Conservation (phyloP, 2,329 filamentous ascomycete species). For the Sporothrix phasma region DNA sequence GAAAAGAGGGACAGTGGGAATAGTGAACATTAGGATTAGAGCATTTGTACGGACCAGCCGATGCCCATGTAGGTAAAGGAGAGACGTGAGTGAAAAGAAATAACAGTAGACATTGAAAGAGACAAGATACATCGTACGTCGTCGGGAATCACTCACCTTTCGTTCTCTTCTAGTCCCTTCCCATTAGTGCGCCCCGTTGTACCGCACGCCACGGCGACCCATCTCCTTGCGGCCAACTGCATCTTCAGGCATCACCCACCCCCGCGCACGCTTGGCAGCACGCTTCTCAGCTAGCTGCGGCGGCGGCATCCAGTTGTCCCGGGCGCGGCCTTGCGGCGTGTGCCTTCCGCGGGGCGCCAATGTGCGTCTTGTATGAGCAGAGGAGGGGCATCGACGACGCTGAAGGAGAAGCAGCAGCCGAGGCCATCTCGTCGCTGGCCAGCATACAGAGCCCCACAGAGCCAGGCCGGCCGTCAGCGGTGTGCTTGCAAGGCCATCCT, state of each 20-base stretch:
- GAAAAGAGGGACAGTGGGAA: background rate
- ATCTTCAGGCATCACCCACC: constrained; percentile 70
- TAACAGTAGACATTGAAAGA: background rate
- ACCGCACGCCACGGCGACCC: constrained; percentile 54
- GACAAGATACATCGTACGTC: background rate
- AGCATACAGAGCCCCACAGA: constrained; percentile 62
- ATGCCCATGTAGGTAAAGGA: background rate
- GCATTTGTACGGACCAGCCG: constrained; percentile 1
- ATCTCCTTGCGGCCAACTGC: constrained; percentile 61
- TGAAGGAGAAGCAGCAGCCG: constrained; percentile 20
- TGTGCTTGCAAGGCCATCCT: constrained; percentile 25
- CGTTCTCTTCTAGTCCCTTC: background rate
- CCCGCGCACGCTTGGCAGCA: constrained; percentile 61
- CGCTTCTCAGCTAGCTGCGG: constrained; percentile 65
- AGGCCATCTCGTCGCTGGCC: constrained; percentile 25
- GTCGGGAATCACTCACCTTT: background rate
- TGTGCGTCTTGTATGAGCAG: constrained; percentile 46
- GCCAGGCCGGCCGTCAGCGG: constrained; percentile 62
- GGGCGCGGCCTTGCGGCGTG: constrained; percentile 57
- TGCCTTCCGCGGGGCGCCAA: constrained; percentile 67
- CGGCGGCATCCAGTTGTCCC: constrained; percentile 67
- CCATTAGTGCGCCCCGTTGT: constrained; percentile 28
- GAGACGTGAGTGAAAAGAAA: background rate
- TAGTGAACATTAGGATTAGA: background rate
- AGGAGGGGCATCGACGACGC: constrained; percentile 42